Evolutionary conservation across 495 filamentous ascomycete genomes (phyloP), one percentile per base, ranked within the genome.

Genomic region (Filosporella fistucella): DNA sequence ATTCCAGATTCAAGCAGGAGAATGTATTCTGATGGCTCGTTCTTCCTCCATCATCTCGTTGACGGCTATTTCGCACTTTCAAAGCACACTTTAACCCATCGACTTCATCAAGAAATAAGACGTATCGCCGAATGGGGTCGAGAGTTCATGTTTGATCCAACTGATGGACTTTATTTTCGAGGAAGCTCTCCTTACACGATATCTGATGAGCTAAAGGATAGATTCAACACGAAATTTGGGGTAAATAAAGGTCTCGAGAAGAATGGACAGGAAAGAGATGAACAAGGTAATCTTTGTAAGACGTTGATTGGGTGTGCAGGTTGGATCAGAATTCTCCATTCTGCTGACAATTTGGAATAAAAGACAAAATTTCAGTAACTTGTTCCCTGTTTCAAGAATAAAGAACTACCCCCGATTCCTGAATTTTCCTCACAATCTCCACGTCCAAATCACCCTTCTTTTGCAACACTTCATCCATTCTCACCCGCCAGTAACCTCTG

Each of bases 211-310:
- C 20, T 16, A 21, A 21, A 21, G 9, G 8, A 13, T 3, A 38
- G 7, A 21, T 38, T 38, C n/a, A 38, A 38, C 13, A 21, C 3
- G 18, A 38, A 4, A 4, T 38, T 38, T 38, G 35, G 35, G 16
- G 10, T n/a, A 21, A 4, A 22, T 9, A 38, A 21, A 21, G 16
- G 18, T 5, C 16, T 38, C 9, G 4, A 21, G 35, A 38, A 38
- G 35, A 38, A 38, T 22, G 35, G 18, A n/a, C 16, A 20, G 13
- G 35, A 38, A 21, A 38, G 35, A 38, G 35, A 38, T 38, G 35
- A 38, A 21, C 17, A 5, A 21, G 35, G 35, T 4, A 5, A 38
- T 4, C n/a, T 38, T 4, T 38, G 35, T 21, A 38, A 38, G 16
- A 38, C 35, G 16, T 21, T 38, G 6, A 38, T 38, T 13, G 35